A percentile compares a stretch with the other conserved stretches of the same genome.
phyloP scores from a whole-genome alignment of 176 grass and related monocot genomes.

The Hsuehochloa calcarea region DNA sequence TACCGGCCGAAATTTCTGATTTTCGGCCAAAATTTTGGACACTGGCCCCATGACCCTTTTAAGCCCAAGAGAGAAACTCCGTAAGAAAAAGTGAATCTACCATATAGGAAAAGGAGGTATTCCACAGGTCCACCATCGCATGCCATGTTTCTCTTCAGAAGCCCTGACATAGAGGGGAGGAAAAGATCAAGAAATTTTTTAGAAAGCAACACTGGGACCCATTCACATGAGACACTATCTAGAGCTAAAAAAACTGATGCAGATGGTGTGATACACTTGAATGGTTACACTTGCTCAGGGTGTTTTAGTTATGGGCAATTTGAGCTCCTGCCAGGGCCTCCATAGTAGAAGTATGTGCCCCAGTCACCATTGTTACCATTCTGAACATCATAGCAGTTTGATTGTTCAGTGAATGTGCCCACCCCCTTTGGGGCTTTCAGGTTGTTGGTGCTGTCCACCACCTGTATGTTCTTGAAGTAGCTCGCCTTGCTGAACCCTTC shows the following conservation, averaged over 20 bases:
- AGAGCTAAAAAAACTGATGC: conserved; percentile 50
- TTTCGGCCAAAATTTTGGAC: too few species aligned
- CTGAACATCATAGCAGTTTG: conserved; percentile 79
- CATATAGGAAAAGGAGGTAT: conserved; percentile 54
- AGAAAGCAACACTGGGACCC: conserved; percentile 9
- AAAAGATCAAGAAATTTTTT: not conserved
- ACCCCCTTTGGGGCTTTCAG: conserved; percentile 54
- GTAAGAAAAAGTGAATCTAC: conserved; percentile 55
- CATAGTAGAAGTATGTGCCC: conserved; percentile 96
- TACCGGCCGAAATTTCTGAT: too few species aligned
- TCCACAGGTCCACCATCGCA: conserved; percentile 66
- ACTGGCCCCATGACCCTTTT: not conserved
- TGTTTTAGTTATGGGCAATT: conserved; percentile 47
- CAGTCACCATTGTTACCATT: conserved; percentile 76
- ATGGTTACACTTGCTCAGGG: not conserved
- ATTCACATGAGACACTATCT: conserved; percentile 56
- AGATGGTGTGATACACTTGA: conserved; percentile 34
- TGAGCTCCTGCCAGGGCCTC: conserved; percentile 88
- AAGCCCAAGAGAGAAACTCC: conserved; percentile 24
- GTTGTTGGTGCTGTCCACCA: conserved; percentile 77
- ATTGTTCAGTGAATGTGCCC: conserved; percentile 69
- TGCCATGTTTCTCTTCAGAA: conserved; percentile 96
- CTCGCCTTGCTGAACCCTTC: conserved; percentile 90
- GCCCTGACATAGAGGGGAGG: conserved; percentile 42
- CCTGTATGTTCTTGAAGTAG: conserved; percentile 88